phyloP scores from a whole-genome alignment of 2,329 filamentous ascomycete species.

The Rhynchosporium secalis region DNA sequence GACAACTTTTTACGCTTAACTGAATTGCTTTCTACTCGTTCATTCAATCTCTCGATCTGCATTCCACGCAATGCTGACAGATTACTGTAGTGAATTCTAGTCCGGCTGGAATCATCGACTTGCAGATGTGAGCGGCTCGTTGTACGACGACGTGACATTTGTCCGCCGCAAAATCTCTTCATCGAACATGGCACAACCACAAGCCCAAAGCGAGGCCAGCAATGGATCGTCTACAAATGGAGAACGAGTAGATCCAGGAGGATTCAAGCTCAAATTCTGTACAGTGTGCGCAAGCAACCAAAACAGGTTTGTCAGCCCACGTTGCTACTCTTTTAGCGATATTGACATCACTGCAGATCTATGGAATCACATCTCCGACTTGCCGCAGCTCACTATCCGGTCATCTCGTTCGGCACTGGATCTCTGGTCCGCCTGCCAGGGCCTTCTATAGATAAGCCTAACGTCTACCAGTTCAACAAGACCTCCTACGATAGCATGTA shows the following conservation, averaged over 20 bases:
- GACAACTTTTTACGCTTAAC: constrained; percentile 36
- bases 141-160: constrained; percentile 11
- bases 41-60: constrained; percentile 6
- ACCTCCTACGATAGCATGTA: constrained; percentile 96
- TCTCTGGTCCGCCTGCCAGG: constrained; percentile 92
- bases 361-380: constrained; percentile 99
- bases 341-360: constrained; percentile 54
- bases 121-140: constrained; percentile 10
- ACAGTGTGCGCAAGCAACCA: constrained; percentile 99
- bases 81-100: background rate
- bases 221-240: constrained; percentile 34
- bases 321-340: background rate
- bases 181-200: constrained; percentile 23
- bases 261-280: constrained; percentile 91
- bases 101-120: background rate
- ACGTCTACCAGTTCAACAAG: constrained; percentile 97
- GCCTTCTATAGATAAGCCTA: constrained; percentile 86
- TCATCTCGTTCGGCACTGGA: constrained; percentile 96
- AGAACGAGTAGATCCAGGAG: constrained; percentile 39
- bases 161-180: constrained; percentile 9
- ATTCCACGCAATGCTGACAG: constrained; percentile 16
- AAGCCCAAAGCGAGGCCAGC: constrained; percentile 18
- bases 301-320: constrained; percentile 65
- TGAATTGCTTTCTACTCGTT: constrained; percentile 24
- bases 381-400: constrained; percentile 83